Conservation (phyloP, 148 eudicot species). For the Salicornia ramosissima region DNA sequence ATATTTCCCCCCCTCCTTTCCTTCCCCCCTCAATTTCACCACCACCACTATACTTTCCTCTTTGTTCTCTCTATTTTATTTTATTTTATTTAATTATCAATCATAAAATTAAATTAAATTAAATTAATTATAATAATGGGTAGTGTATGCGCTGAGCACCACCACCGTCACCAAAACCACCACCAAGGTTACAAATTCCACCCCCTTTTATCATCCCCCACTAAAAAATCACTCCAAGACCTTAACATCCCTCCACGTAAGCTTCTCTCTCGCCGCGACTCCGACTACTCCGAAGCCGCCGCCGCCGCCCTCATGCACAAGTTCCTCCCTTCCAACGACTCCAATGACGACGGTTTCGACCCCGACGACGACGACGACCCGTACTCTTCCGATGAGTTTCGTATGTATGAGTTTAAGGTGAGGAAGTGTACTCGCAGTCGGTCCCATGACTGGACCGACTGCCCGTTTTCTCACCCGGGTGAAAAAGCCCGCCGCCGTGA, state of each 20-base stretch:
- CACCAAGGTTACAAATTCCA: constrained; percentile 39
- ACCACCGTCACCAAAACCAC: constrained; percentile 28
- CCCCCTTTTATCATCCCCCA: constrained; percentile 20
- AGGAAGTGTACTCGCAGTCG: constrained; percentile 67
- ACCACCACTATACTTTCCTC: too few relatives aligned
- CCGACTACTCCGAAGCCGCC: background rate
- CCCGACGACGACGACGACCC: constrained; percentile 54
- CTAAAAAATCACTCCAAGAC: constrained; percentile 45
- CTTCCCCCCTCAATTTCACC: background rate
- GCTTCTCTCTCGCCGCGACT: constrained; percentile 38
- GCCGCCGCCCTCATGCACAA: background rate
- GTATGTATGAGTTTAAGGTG: constrained; percentile 94
- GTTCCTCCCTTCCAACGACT: constrained; percentile 12
- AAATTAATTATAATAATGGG: constrained; percentile 28
- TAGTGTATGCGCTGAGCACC: constrained; percentile 32
- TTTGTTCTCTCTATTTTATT: too few relatives aligned
- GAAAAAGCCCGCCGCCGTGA: constrained; percentile 88
- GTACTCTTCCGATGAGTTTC: constrained; percentile 68
- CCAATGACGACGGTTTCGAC: constrained; percentile 25
- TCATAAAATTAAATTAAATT: too few relatives aligned
- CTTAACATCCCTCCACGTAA: constrained; percentile 75
- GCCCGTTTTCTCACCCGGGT: constrained; percentile 84
- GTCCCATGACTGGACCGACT: constrained; percentile 92
- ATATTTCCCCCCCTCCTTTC: constrained; percentile 3
- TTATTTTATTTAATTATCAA: too few relatives aligned